Evolutionary conservation across 2,329 filamentous ascomycete species (phyloP), one percentile per base, ranked within the genome.

Genomic region (Leptographium lundbergii): DNA sequence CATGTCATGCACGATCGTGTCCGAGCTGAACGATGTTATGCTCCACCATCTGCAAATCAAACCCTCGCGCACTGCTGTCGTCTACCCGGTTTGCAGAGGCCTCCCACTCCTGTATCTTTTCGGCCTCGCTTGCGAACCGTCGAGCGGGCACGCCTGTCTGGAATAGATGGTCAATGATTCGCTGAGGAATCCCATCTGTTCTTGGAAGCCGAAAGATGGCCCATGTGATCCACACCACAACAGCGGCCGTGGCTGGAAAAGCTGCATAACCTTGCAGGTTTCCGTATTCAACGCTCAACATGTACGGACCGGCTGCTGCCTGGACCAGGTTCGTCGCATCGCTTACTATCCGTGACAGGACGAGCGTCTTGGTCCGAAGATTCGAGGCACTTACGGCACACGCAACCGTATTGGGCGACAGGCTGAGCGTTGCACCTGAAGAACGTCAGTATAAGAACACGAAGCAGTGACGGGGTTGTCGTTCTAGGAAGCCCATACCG

Each of bases 251-350:
- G 0, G 64, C 63, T 6, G 62, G 61, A 32, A 65, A 61, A 0
- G 64, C 64, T 3, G 62, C 61, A 17, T 56, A 62, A 6, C 64
- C 64, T 6, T 61, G 61, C 29, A 65, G 32, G 29, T 65, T 63
- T 10, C 57, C 61, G 32, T 61, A 60, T 25, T 63, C 57, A 6
- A 55, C 56, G 25, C 62, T 59, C 6, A 65, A 54, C 64, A 65
- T 65, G 56, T 62, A 65, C 2, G 64, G 64, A 2, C 64, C 64
- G 9, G 63, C 63, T 1, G 61, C 63, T 1, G 64, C 61, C 55
- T 65, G 64, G 6, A 59, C 34, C 7, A 65, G 52, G 29, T 61
- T 65, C 25, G 59, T 54, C 58, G 62, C 22, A 52, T 65, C 64
- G 54, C 60, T 62, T n/a, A 60, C 60, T 50, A 61, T 53, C 4